These are phyloP conservation scores for Aspergillus kassunensis DNA, from an alignment of 495 filamentous ascomycete species.

Conservation along the genomic window DNA sequence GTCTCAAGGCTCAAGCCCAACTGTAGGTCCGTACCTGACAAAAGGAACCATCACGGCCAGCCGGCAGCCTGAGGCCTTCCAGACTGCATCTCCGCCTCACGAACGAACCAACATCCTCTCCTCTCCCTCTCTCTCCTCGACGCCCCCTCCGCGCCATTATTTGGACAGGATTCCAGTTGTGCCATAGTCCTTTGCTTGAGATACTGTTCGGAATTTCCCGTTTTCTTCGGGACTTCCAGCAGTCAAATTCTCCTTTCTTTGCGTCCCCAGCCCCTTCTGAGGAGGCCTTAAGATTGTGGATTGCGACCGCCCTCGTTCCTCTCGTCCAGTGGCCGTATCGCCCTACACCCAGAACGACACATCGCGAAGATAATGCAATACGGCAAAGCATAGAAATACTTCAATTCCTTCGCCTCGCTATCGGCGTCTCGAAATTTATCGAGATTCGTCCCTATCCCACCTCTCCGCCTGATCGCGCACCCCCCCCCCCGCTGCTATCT, in stretches of 20 bases:
- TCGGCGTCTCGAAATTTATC: conserved; percentile 22
- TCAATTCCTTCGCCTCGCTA: conserved; percentile 20
- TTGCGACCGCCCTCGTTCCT: conserved; percentile 17
- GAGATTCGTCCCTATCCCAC: conserved; percentile 13
- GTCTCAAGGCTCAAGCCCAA: conserved; percentile 12
- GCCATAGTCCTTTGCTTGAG: conserved; percentile 2
- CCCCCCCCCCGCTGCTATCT: conserved; percentile 29
- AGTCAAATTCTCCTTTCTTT: conserved; percentile 12
- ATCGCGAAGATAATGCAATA: conserved; percentile 28
- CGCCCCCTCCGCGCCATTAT: background rate
- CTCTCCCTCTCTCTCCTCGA: conserved; percentile 5
- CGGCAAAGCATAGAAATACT: conserved; percentile 18
- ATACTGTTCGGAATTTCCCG: conserved; percentile 16
- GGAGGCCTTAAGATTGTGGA: conserved; percentile 11
- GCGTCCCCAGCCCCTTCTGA: conserved; percentile 12
- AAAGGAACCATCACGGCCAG: background rate
- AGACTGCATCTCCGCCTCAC: conserved; percentile 10
- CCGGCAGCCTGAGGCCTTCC: conserved; percentile 5
- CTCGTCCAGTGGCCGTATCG: conserved; percentile 9
- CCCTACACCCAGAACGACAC: conserved; percentile 7
- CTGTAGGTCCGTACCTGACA: background rate
- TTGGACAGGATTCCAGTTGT: conserved; percentile 5
- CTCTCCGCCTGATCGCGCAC: conserved; percentile 29
- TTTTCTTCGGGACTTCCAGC: conserved; percentile 15
- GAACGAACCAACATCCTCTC: conserved; percentile 3